These are phyloP conservation scores for Aspergillus hortae DNA, from an alignment of 2,329 filamentous ascomycete species.

Conservation along the genomic window DNA sequence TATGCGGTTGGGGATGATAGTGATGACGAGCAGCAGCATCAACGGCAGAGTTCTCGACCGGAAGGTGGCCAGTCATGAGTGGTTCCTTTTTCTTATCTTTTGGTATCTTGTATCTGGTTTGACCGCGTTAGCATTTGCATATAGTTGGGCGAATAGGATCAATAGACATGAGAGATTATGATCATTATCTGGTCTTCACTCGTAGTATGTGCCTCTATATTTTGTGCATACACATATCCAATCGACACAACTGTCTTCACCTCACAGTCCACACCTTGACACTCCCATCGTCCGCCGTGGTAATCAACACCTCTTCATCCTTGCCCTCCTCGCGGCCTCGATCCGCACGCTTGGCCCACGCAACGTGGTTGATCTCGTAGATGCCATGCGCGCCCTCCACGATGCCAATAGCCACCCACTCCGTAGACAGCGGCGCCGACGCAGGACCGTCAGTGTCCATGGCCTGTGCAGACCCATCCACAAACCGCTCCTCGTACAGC, in stretches of 20 bases:
- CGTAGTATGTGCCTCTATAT: too few relatives aligned
- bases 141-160: background rate
- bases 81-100: conserved; percentile 4
- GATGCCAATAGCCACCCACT: conserved; percentile 71
- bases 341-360: conserved; percentile 80
- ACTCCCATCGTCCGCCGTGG: conserved; percentile 86
- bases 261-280: conserved; percentile 74
- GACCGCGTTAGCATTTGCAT: conserved; percentile 1
- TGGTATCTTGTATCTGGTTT: conserved; percentile 5
- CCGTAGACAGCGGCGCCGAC: conserved; percentile 38
- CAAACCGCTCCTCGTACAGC: conserved; percentile 67
- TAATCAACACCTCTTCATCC: conserved; percentile 80
- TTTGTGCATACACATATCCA: too few relatives aligned
- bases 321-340: conserved; percentile 47
- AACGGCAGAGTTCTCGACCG: conserved; percentile 7
- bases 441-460: conserved; percentile 22
- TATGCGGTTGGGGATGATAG: conserved; percentile 50
- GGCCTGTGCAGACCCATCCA: conserved; percentile 15
- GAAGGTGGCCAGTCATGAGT: conserved; percentile 7
- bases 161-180: conserved; percentile 2
- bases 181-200: background rate
- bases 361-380: conserved; percentile 89
- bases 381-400: conserved; percentile 77
- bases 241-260: conserved; percentile 5
- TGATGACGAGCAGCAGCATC: conserved; percentile 27